Base-by-base conservation (phyloP, 129 eudicot species). In the sunflower (Helianthus annuus) region DNA sequence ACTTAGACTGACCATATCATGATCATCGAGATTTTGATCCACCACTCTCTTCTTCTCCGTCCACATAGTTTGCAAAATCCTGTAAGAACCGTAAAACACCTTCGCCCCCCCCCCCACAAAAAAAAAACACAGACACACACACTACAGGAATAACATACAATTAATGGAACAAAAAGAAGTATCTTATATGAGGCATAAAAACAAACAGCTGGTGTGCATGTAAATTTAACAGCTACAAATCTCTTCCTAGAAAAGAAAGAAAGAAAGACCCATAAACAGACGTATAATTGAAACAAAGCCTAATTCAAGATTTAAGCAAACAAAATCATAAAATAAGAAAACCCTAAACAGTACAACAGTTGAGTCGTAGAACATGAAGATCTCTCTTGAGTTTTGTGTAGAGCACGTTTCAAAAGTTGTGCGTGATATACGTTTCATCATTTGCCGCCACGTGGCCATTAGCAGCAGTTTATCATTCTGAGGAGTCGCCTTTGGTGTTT, bases 1-100 rank as follows among this genome's bases (percentile, higher is more conserved):
- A 61, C 32, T 13, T 70, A 19, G 10, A 84, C 85, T 79, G 39
- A 85, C 95, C 88, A 80, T 80, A 13, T 85, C 90, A 45, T 85
- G 83, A 62, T 82, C 95, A 70, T 88, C 88, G 62, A 78, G 77
- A 62, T 72, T 69, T 12, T 68, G 65, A 68, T 12, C 62, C 86
- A 36, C 32, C 32, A 2, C 32, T 27, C 0, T 27, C 32, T 27
- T 27, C 32, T 27, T 1, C 32, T 27, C 32, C 32, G 3, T 27
- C 32, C 1, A 27, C 32, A 27, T 27, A 27, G 32, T 27, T 27
- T 1, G 32, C 32, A 27, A 27, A 27, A 27, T 27, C 32, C 32
- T 27, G 32, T 27, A 19, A 19, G 22, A 19, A 19, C 32, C n/a
- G n/a, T n/a, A 27, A 1, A 0, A 1, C 32, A 19, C 22, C 22